These are phyloP conservation scores for Oxytropis ochrocephala DNA, from an alignment of 306 rosid genomes.

Conservation along the genomic window DNA sequence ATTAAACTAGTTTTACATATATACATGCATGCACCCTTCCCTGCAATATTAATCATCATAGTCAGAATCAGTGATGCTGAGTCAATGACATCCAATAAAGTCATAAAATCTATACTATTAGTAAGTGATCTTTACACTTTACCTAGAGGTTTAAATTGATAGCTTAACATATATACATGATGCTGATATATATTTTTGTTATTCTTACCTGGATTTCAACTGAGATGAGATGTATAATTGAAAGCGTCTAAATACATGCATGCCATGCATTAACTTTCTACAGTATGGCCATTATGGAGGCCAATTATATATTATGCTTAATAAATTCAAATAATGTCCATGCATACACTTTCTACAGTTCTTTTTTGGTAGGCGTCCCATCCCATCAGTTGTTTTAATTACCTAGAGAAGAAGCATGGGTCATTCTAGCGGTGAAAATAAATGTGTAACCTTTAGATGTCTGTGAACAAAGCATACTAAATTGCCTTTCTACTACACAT, in stretches of 20 bases:
- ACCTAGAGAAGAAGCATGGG: too few species aligned
- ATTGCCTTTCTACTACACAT: not conserved
- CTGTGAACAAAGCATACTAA: conserved; percentile 1
- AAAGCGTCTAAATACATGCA: not conserved
- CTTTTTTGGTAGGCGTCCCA: too few species aligned
- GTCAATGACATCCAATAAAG: not conserved
- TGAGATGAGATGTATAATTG: not conserved
- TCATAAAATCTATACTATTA: not conserved
- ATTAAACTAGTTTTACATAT: conserved; percentile 1
- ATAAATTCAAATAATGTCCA: not conserved
- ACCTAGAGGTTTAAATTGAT: not conserved
- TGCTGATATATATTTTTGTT: not conserved
- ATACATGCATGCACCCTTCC: too few species aligned
- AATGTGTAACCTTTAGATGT: not conserved
- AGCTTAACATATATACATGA: not conserved
- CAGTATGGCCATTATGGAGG: not conserved
- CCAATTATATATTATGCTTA: not conserved
- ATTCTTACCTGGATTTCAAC: not conserved
- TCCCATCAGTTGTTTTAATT: too few species aligned
- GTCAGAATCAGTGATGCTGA: not conserved
- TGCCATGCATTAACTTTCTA: not conserved
- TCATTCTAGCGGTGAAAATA: not conserved
- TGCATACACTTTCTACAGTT: too few species aligned
- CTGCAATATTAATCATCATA: not conserved
- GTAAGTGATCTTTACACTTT: not conserved